Conservation (phyloP, 2,329 filamentous ascomycete species). For the Colletotrichum gigasporum region DNA sequence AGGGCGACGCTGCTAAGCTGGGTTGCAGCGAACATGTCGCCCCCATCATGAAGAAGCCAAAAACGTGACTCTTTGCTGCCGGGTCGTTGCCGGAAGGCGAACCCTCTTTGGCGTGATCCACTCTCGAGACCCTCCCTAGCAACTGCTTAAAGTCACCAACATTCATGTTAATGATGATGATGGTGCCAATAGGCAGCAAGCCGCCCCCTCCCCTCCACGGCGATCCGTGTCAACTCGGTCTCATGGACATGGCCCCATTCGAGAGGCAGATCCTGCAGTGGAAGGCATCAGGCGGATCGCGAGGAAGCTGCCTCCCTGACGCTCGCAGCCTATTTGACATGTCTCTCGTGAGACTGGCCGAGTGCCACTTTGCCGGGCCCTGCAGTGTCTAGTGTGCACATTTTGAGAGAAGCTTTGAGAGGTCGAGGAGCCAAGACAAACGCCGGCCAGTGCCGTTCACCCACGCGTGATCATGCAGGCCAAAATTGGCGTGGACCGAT, state of each 20-base stretch:
- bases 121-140: too few relatives aligned
- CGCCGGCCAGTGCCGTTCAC: background rate
- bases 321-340: too few relatives aligned
- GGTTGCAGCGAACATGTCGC: too few relatives aligned
- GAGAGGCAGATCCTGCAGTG: background rate
- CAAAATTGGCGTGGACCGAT: background rate
- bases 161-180: too few relatives aligned
- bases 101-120: too few relatives aligned
- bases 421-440: background rate
- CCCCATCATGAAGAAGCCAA: too few relatives aligned
- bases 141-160: too few relatives aligned
- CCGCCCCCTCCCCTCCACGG: background rate
- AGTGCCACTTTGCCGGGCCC: background rate
- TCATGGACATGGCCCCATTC: background rate
- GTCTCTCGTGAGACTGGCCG: too few relatives aligned
- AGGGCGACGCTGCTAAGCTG: background rate
- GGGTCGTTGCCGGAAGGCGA: background rate
- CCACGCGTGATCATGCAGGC: conserved; percentile 8
- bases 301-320: too few relatives aligned
- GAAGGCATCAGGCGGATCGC: too few relatives aligned
- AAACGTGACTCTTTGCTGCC: background rate
- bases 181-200: background rate
- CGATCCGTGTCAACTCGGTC: background rate
- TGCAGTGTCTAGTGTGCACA: background rate
- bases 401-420: background rate